Evolutionary conservation across 805 yeast species (phyloP).

Genomic region (Lachancea sp.): DNA sequence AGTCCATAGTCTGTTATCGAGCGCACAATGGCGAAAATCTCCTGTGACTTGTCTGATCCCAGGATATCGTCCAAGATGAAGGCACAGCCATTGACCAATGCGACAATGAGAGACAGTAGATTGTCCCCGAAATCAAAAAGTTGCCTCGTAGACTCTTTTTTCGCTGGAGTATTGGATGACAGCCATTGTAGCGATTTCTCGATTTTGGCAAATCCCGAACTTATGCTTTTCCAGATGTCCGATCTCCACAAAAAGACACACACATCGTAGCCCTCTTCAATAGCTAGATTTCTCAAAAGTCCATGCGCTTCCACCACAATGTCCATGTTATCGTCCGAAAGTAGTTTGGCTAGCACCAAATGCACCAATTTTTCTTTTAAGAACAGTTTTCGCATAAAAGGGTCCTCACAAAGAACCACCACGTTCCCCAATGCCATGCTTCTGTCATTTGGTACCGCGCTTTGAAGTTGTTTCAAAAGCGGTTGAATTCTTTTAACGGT

Average conservation of each 20-base stretch:
- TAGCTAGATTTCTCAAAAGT: slow-evolving; percentile 65
- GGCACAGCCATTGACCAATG: slow-evolving; percentile 58
- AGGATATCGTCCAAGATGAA: slow-evolving; percentile 45
- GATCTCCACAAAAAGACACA: slow-evolving; percentile 71
- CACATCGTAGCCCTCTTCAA: slow-evolving; percentile 85
- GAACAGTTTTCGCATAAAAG: slow-evolving; percentile 51
- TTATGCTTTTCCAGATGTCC: slow-evolving; percentile 62
- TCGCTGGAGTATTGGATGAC: slow-evolving; percentile 21
- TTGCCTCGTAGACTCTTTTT: slow-evolving; percentile 40
- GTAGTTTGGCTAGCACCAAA: slow-evolving; percentile 52
- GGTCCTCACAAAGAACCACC: slow-evolving; percentile 63
- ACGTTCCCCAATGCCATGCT: slow-evolving; percentile 73
- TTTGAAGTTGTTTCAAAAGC: slow-evolving; percentile 54
- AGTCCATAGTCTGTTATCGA: slow-evolving; percentile 25
- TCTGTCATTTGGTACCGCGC: slow-evolving; percentile 63
- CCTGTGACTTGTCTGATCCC: slow-evolving; percentile 21
- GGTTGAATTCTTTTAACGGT: slow-evolving; percentile 59
- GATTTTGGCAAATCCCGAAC: slow-evolving; percentile 45
- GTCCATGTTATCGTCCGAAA: slow-evolving; percentile 66
- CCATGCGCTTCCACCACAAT: slow-evolving; percentile 78
- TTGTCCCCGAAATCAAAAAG: slow-evolving; percentile 69
- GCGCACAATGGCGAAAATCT: slow-evolving; percentile 19
- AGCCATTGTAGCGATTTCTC: slow-evolving; percentile 42
- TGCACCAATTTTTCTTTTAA: slow-evolving; percentile 68
- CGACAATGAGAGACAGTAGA: slow-evolving; percentile 58